Conservation (phyloP, 2,329 filamentous ascomycete genomes). For the Botrytis pseudocinerea region DNA sequence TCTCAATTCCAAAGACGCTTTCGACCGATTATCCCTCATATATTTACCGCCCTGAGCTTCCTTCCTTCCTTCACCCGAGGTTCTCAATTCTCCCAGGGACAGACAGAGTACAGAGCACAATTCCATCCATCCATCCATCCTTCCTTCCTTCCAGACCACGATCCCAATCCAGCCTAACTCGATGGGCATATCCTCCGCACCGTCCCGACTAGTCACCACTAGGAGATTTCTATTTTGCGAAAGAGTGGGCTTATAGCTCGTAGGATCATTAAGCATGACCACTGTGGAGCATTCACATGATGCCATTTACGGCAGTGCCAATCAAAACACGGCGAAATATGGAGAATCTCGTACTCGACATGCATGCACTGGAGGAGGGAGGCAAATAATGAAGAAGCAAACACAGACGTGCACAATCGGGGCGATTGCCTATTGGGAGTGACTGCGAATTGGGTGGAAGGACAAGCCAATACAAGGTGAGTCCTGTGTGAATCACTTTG, state of each 20-base stretch:
- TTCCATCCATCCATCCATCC: background rate
- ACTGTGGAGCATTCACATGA: background rate
- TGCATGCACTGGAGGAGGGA: background rate
- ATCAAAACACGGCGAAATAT: background rate
- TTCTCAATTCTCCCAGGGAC: background rate
- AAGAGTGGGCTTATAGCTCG: background rate
- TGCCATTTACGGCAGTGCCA: background rate
- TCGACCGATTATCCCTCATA: background rate
- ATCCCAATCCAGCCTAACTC: background rate
- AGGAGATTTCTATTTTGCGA: slow-evolving; percentile 2
- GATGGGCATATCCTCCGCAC: background rate
- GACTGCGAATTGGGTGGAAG: background rate
- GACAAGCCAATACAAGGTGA: background rate
- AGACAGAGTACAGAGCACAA: background rate
- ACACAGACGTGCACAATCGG: background rate
- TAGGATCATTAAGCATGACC: background rate
- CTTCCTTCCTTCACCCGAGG: background rate
- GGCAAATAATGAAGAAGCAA: background rate
- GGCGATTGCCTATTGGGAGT: background rate
- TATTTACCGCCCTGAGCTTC: too few relatives aligned
- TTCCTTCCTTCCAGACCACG: background rate
- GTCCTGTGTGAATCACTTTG: background rate
- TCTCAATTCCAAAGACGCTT: background rate
- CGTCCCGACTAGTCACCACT: background rate
- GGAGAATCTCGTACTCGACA: slow-evolving; percentile 4